Base-by-base conservation (phyloP, 2,329 filamentous ascomycete genomes). In the Hypoxylon rubiginosum region DNA sequence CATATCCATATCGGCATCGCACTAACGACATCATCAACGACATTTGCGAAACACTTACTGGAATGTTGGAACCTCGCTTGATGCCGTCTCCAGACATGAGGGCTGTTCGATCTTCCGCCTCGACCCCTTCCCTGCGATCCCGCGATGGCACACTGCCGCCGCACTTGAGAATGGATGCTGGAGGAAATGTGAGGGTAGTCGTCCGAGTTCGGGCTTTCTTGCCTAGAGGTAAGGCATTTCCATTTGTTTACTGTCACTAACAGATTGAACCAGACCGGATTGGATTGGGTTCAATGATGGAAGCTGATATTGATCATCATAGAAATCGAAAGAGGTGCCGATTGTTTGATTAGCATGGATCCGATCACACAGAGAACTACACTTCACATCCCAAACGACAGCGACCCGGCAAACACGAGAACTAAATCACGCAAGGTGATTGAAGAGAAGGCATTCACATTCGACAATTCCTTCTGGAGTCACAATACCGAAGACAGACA, bases 381-480 rank as follows among this genome's bases (percentile, higher is more conserved):
- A 1, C 86, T 99, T 4, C 85, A 90, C 48, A 88, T 91, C 3
- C 94, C 94, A 0, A 83, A 84, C 55, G 83, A 88, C n/a, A 75
- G 77, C 54, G 84, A 85, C 64, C 81, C 83, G 15, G 82, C 82
- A 43, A 90, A 88, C 68, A 77, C 83, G 49, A 85, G 86, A 68
- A 83, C 86, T 2, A 91, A 90, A 79, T 87, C 88, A 41, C 89
- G 93, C 67, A 95, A 91, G 78, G 83, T 91, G 7, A 83, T 92
- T 59, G 94, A 97, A 76, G 93, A 97, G 76, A 97, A 97, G 81
- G 87, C 85, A 0, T 99, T 99, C 76, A 94, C 92, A 1, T 99
- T 99, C 78, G 96, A 99, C 83, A 97, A 94, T 77, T 98, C 94
- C 0, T 99, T 98, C 82, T 99, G 96, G 94, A 98, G 95, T 64